phyloP scores from a whole-genome alignment of 129 eudicot genomes.

The Silybum marianum region DNA sequence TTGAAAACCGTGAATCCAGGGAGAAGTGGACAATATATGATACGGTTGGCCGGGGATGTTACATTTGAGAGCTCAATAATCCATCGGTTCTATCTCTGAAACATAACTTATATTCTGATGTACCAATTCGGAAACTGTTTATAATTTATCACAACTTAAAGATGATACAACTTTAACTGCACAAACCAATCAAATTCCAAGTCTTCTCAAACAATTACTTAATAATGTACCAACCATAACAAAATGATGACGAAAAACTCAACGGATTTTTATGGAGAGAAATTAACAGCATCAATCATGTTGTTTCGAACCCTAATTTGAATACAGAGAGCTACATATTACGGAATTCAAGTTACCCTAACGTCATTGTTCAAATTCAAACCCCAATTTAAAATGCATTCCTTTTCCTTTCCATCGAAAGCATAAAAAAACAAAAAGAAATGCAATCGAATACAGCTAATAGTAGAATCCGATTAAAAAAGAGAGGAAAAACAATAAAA shows the following conservation, averaged over 20 bases:
- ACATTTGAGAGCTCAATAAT: no score
- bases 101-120: background rate
- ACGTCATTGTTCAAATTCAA: conserved; percentile 11
- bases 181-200: conserved; percentile 10
- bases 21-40: background rate
- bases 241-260: background rate
- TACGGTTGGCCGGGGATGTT: no score
- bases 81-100: conserved; percentile 2
- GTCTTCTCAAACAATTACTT: background rate
- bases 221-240: background rate
- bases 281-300: background rate
- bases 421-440: background rate
- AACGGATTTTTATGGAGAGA: background rate
- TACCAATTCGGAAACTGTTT: background rate
- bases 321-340: background rate
- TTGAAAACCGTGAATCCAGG: no score
- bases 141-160: conserved; percentile 5
- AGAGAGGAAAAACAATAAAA: background rate
- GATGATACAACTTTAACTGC: background rate
- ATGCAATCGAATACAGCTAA: background rate
- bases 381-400: background rate
- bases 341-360: background rate
- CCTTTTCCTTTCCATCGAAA: background rate
- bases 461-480: background rate
- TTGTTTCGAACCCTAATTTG: conserved; percentile 5